Base-by-base conservation (phyloP, 2,329 filamentous ascomycete genomes). In the Dactylella cylindrospora region DNA sequence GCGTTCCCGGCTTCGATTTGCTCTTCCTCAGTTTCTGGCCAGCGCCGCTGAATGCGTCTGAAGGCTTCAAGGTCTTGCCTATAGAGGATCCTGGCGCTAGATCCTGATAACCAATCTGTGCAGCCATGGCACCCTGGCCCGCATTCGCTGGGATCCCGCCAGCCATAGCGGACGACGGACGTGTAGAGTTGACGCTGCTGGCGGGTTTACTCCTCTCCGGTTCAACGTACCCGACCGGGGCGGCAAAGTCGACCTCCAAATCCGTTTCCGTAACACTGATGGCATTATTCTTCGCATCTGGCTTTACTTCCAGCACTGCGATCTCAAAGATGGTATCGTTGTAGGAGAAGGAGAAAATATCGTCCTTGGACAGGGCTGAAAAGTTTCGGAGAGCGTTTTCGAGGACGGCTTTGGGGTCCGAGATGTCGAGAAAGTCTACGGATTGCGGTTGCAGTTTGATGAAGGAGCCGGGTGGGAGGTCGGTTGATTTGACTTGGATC, bases 401-500 rank as follows among this genome's bases (percentile, higher is more conserved):
- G 23, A 98, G 83, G 9, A 98, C 93, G 32, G 93, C 93, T 75
- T 95, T 96, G 17, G 93, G 93, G 70, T 98, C 93, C 69, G 86
- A 91, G 71, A 98, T 97, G 38, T 97, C 91, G 66, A 98, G 85
- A 74, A 98, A 98, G 68, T 85, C 86, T 46, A 87, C 84, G 17
- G 88, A 90, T 74, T 98, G 93, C 0, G 93, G 88, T 76, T 98
- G 91, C 6, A 98, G 82, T 75, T 98, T 98, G 76, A 98, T 94
- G 73, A 95, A 85, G 66, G 84, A 85, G 26, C 93, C 93, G 0
- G 91, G 84, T 44, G 90, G 88, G 12, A 98, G 81, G 33, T 95
- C 91, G 1, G 93, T 97, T 6, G 89, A 94, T 74, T 94, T 94
- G 73, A 96, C 84, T 75, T 98, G 90, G 2, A 98, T 80, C 69